Conservation (phyloP, 2,329 filamentous ascomycete genomes). For the Furcasterigmium sp. region DNA sequence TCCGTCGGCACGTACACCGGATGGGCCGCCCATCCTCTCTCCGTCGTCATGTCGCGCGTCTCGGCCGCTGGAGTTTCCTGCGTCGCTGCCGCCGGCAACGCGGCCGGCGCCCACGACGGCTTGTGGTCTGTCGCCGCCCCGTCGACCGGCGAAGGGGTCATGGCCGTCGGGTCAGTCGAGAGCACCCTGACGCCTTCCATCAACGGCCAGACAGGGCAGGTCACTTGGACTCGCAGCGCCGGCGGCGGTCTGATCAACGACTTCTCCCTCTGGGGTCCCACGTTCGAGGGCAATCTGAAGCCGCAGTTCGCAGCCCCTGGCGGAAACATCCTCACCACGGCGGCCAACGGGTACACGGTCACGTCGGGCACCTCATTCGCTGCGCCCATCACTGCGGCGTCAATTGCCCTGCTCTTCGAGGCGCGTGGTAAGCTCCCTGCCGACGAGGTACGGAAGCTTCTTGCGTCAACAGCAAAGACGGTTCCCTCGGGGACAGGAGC, state of each 20-base stretch:
- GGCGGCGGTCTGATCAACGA: conserved; percentile 23
- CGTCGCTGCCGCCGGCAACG: conserved; percentile 16
- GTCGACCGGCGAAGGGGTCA: conserved; percentile 9
- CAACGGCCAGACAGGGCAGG: neutral
- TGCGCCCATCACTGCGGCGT: conserved; percentile 39
- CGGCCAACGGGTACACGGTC: conserved; percentile 32
- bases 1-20: conserved; percentile 25
- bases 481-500: neutral
- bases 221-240: conserved; percentile 11
- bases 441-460: conserved; percentile 38
- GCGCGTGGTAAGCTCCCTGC: conserved; percentile 45
- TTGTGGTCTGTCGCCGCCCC: conserved; percentile 8
- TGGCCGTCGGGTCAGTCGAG: conserved; percentile 10
- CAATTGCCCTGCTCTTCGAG: conserved; percentile 48
- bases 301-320: conserved; percentile 32
- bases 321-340: conserved; percentile 35
- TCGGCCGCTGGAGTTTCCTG: conserved; percentile 12
- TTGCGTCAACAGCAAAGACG: conserved; percentile 40
- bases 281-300: conserved; percentile 31
- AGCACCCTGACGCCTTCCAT: conserved; percentile 14
- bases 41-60: conserved; percentile 37
- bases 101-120: neutral
- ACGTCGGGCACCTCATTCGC: conserved; percentile 52
- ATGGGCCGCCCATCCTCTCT: conserved; percentile 46
- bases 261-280: conserved; percentile 34